Base-by-base conservation (phyloP, 495 filamentous ascomycete species). In the Trichoderma virens region DNA sequence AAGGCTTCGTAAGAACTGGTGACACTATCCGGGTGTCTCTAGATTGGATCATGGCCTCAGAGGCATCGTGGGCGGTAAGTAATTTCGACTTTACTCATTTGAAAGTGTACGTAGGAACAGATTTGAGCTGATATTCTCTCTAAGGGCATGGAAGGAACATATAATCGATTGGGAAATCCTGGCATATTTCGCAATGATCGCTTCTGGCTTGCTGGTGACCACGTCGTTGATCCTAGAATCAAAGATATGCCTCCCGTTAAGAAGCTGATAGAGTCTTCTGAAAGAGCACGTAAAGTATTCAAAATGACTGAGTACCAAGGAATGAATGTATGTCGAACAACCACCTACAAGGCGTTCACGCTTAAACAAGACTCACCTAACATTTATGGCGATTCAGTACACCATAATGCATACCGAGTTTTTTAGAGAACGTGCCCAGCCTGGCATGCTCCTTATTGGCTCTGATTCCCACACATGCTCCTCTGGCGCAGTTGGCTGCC, bases 351-450 rank as follows among this genome's bases (percentile, higher is more conserved):
- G 2, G 4, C 1, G 1, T 20, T 6, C 45, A 20, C n/a, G n/a
- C n/a, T n/a, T n/a, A n/a, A n/a, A n/a, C n/a, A 51, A 25, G 45
- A 25, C 45, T 8, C n/a, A 7, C 1, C 45, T 51, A 25, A 51
- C 23, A 1, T 8, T 1, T 2, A 20, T 51, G n/a, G 23, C 23
- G n/a, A 51, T 27, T 14, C 59, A 75, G 74, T 78, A 77, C 38
- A 80, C 76, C 4, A 80, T 82, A 38, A 66, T 80, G 61, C 79
- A 81, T 66, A 82, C 80, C 5, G 79, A 81, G 41, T 82, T 80
- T 61, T 71, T 65, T 38, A 69, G 80, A 18, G 75, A 79, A 54
- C 69, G 79, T 31, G 75, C 75, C 2, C 73, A 80, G 62, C 79
- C 80, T 0, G 79, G 79, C 0, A 76, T 77, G 74, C 54, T 81